Evolutionary conservation across 108 stramenopile species (phyloP).

Genomic region (Heterococcus sp.): DNA sequence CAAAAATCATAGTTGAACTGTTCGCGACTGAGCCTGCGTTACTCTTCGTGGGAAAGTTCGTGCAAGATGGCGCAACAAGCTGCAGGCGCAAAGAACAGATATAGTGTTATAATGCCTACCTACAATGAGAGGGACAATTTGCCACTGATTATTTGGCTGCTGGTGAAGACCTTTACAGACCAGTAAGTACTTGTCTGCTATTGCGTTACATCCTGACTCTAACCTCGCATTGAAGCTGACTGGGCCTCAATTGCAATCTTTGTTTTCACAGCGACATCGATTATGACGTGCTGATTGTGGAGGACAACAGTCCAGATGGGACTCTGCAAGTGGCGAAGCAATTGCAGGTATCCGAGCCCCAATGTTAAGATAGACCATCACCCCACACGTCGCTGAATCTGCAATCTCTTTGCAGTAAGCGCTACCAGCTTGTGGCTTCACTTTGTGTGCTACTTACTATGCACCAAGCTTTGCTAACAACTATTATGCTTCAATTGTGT

Average conservation of each 20-base stretch:
- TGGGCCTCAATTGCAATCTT: background rate
- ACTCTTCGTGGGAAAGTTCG: too few relatives aligned
- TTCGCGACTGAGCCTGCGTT: too few relatives aligned
- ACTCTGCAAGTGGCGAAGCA: slow-evolving; percentile 84
- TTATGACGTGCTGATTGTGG: slow-evolving; percentile 91
- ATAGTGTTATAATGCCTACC: slow-evolving; percentile 91
- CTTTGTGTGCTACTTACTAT: too few relatives aligned
- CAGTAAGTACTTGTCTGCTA: slow-evolving; percentile 15
- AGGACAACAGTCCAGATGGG: slow-evolving; percentile 88
- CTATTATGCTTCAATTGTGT: too few relatives aligned
- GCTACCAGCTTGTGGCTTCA: too few relatives aligned
- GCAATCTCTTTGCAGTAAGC: too few relatives aligned
- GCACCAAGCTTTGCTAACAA: too few relatives aligned
- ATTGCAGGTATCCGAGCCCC: slow-evolving; percentile 74
- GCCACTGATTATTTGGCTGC: slow-evolving; percentile 82
- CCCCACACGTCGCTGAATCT: too few relatives aligned
- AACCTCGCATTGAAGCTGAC: background rate
- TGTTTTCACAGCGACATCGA: slow-evolving; percentile 28
- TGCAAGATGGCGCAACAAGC: too few relatives aligned
- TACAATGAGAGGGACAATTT: slow-evolving; percentile 97
- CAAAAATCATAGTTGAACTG: too few relatives aligned
- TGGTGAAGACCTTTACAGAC: slow-evolving; percentile 70
- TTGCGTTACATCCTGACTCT: background rate
- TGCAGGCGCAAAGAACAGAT: slow-evolving; percentile 37
- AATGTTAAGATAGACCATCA: too few relatives aligned